Evolutionary conservation across 2,329 filamentous ascomycete genomes (phyloP).

Genomic region (Ceratocystis variospora): DNA sequence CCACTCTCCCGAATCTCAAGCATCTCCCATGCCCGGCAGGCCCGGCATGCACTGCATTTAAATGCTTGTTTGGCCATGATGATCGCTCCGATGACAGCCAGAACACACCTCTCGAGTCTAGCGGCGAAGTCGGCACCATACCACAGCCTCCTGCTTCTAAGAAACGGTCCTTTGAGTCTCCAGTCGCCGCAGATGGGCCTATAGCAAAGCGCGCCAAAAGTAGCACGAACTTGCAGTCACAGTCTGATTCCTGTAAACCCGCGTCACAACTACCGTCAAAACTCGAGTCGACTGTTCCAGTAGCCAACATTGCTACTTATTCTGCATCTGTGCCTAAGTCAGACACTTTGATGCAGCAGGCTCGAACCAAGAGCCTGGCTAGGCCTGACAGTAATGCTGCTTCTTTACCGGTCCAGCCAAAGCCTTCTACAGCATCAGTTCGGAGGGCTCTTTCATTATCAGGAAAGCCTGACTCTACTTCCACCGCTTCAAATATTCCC

Average conservation of each 20-base stretch:
- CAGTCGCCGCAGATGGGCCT: slow-evolving; percentile 40
- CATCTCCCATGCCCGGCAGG: slow-evolving; percentile 39
- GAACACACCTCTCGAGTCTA: slow-evolving; percentile 22
- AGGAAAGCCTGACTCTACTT: neutral
- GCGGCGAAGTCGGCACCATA: neutral
- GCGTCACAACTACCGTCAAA: neutral
- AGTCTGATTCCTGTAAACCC: neutral
- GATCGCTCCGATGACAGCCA: slow-evolving; percentile 18
- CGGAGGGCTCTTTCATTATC: neutral
- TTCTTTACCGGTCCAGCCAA: neutral
- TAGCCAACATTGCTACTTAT: neutral
- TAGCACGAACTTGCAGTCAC: neutral
- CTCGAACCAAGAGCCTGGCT: neutral
- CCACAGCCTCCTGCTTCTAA: neutral
- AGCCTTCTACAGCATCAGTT: neutral
- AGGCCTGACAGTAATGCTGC: no score
- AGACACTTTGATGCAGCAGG: neutral
- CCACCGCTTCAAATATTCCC: neutral
- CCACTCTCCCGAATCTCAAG: slow-evolving; percentile 28
- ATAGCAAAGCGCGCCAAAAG: neutral
- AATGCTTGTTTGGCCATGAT: slow-evolving; percentile 37
- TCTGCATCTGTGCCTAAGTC: neutral
- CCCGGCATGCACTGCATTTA: slow-evolving; percentile 34
- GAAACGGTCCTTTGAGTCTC: neutral
- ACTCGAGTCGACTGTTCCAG: neutral